Evolutionary conservation across 495 filamentous ascomycete genomes (phyloP), one percentile per base, ranked within the genome.

Genomic region (Hypoxylon trugodes): DNA sequence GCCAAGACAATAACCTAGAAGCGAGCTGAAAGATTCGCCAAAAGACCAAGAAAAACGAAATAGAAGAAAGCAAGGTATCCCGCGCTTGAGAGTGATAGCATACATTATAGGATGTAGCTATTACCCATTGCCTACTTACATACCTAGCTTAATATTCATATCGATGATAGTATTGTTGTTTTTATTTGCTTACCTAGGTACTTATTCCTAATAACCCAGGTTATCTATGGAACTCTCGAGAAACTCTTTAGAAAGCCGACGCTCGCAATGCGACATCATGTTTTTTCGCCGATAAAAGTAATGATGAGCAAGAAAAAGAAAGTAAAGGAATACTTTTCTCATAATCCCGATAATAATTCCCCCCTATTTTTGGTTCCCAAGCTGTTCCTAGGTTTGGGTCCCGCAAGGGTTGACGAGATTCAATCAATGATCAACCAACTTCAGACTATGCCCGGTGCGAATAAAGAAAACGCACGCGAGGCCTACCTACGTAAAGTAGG

Each of bases 1-100:
- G 69, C 66, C 66, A 72, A 69, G 66, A 58, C 66, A 72, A 69
- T 72, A 72, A 60, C 45, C 41, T 41, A 55, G 41, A 40, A 36
- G 53, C 40, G 50, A 66, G 62, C 62, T 61, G 56, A 61, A 36
- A 19, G 28, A 22, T 13, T 48, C 24, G 46, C 30, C 21, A 33
- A 53, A 21, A 36, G 19, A 41, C 24, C 33, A 35, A 4, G 4
- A 13, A 53, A 6, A 49, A 37, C 7, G 12, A 2, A 2, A 7
- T 43, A 36, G n/a, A 2, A 16, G 9, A 47, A 24, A 8, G 26
- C 37, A 18, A 33, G 12, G 33, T 48, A 16, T n/a, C 43, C 4
- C 19, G 43, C 25, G 43, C 4, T 1, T 12, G 25, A n/a, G n/a
- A n/a, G n/a, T n/a, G n/a, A n/a, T n/a, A n/a, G n/a, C 15, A 50